Percentiles rank a stretch among this genome's conserved stretches.
phyloP scores from a whole-genome alignment of 108 stramenopile genomes.

The Aureococcus anophagefferens region DNA sequence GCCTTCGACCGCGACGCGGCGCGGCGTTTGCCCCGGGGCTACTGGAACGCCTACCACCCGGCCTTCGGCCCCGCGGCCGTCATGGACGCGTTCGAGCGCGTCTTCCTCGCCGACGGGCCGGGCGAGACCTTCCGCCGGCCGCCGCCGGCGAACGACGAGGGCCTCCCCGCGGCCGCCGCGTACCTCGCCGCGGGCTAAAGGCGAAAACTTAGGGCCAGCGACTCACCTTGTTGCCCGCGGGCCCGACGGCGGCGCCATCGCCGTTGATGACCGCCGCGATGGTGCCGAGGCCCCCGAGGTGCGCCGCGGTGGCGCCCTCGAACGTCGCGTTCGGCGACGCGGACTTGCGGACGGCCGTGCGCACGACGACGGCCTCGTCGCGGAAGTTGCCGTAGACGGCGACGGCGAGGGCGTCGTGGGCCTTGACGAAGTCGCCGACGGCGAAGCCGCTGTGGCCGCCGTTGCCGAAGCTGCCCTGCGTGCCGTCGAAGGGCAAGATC shows the following conservation, averaged over 20 bases:
- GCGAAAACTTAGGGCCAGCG: neutral
- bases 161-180: no score
- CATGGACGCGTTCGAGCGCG: neutral
- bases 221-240: neutral
- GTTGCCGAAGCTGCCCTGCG: neutral
- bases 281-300: neutral
- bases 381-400: neutral
- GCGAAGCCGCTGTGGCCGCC: neutral
- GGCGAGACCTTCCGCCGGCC: no score
- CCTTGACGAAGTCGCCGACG: neutral
- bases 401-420: neutral
- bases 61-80: neutral
- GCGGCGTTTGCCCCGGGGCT: neutral
- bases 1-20: no score
- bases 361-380: neutral
- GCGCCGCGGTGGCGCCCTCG: neutral
- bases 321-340: neutral
- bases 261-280: neutral
- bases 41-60: neutral
- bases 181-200: no score
- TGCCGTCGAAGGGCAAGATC: conserved; percentile 4
- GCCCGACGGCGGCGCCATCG: neutral
- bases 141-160: no score
- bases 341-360: neutral
- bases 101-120: neutral